Percentiles rank a stretch among this genome's conserved stretches.
These are phyloP conservation scores for Trichosporon sp. DNA, from an alignment of 1,284 basidiomycete genomes.

Conservation along the genomic window DNA sequence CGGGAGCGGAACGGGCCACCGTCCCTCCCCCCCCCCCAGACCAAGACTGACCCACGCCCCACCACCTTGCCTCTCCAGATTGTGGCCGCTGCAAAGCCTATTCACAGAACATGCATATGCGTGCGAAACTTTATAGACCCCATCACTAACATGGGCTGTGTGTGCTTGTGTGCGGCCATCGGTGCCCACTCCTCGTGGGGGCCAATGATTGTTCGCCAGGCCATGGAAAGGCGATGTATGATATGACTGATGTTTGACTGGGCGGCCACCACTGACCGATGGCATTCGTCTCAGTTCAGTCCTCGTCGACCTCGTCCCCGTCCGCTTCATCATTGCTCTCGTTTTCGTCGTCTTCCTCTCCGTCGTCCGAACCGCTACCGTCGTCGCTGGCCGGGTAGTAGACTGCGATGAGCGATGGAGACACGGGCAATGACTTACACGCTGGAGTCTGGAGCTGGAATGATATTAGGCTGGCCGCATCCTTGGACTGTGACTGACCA, in stretches of 20 bases:
- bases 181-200: not conserved
- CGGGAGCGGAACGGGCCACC: constrained; percentile 7
- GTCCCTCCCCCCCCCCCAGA: no score
- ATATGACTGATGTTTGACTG: not conserved
- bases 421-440: not conserved
- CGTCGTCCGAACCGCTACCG: not conserved
- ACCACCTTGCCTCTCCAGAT: not conserved
- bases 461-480: not conserved
- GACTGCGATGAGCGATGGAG: not conserved
- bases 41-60: not conserved
- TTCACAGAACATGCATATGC: not conserved
- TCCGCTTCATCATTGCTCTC: not conserved
- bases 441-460: not conserved
- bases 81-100: not conserved
- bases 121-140: not conserved
- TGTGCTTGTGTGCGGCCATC: not conserved
- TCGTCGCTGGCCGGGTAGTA: not conserved
- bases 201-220: no score
- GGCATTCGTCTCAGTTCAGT: not conserved
- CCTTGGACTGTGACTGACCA: not conserved
- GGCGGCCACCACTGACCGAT: not conserved
- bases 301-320: not conserved
- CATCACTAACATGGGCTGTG: not conserved
- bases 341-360: not conserved
- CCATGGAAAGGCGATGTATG: no score